Evolutionary conservation across 1,284 basidiomycete genomes (phyloP).

Genomic region (Ustilago loliicola): DNA sequence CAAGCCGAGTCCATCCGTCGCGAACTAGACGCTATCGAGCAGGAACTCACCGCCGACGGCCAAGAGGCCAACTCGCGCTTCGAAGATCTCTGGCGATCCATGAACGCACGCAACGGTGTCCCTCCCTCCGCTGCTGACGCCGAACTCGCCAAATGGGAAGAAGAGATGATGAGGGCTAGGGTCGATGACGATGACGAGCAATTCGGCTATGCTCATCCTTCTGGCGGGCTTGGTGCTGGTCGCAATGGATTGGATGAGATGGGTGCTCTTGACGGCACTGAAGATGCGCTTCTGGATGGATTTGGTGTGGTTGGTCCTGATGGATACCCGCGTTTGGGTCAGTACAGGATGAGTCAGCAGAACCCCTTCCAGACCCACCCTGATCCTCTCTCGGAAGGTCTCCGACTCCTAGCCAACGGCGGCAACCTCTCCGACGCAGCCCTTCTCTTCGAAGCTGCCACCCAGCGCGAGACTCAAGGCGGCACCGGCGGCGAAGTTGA

Average conservation of each 20-base stretch:
- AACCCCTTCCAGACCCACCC: constrained; percentile 79
- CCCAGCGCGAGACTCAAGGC: constrained; percentile 58
- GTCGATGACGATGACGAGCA: constrained; percentile 74
- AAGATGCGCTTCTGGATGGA: constrained; percentile 60
- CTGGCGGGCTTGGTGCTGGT: constrained; percentile 65
- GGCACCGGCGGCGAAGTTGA: constrained; percentile 76
- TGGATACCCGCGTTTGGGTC: constrained; percentile 65
- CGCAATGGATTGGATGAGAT: constrained; percentile 55
- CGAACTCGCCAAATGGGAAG: constrained; percentile 79
- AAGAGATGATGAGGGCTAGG: constrained; percentile 74
- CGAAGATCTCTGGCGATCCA: constrained; percentile 68
- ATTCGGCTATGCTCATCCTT: constrained; percentile 72
- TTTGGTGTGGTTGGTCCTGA: constrained; percentile 61
- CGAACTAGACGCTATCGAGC: constrained; percentile 64
- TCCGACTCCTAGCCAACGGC: constrained; percentile 78
- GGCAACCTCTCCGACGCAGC: constrained; percentile 88
- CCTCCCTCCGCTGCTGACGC: constrained; percentile 57
- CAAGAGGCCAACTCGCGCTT: constrained; percentile 61
- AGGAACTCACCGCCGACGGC: constrained; percentile 59
- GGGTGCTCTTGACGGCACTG: constrained; percentile 63
- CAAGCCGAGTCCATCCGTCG: constrained; percentile 57
- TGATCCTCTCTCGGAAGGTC: constrained; percentile 74
- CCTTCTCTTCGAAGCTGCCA: constrained; percentile 86
- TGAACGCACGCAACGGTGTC: constrained; percentile 56
- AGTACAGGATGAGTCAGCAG: constrained; percentile 56